Base-by-base conservation (phyloP, 352 stramenopile species). In the Globisporangium viniferum region DNA sequence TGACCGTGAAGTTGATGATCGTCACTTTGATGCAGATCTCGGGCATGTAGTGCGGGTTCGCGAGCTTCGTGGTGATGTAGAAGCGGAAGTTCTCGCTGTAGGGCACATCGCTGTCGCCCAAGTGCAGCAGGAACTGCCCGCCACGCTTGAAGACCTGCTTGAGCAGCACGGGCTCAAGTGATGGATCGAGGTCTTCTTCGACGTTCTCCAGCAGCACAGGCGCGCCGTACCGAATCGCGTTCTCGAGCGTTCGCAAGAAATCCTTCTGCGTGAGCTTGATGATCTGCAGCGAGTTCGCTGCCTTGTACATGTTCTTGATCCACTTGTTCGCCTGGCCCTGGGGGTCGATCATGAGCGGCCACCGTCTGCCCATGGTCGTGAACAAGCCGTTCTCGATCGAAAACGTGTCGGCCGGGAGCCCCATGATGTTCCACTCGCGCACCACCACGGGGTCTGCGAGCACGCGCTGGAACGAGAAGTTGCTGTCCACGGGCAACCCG, bases 21-120 rank as follows among this genome's bases (percentile, higher is more conserved):
- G 93, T 98, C 24, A 97, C 93, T 75, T 98, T 98, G 73, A 97
- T 97, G 68, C 93, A 98, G 62, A 98, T 90, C 65, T 98, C 94
- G 20, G 94, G 93, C 86, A 98, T 95, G 77, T 98, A 98, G 62
- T 98, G 90, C 39, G 94, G 94, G 65, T 98, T 98, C 0, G 89
- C 85, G 3, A 98, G 82, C 69, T 98, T 98, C 29, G 94, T 98
- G 35, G 94, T 98, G 62, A 98, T 97, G 69, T 96, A 97, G 61
- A 98, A 95, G 8, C 86, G 88, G 68, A 98, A 98, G 53, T 95
- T 91, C 22, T 95, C 88, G 68, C 80, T 94, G 78, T 98, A 98
- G 6, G 91, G 92, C 12, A 98, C 88, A 64, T 98, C 93, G 27
- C 80, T 90, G 70, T 98, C 94, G 24, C 95, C 95, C 20, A 98